Evolutionary conservation across 177 flowering plant genomes (phyloP).

Genomic region (Viscum album): DNA sequence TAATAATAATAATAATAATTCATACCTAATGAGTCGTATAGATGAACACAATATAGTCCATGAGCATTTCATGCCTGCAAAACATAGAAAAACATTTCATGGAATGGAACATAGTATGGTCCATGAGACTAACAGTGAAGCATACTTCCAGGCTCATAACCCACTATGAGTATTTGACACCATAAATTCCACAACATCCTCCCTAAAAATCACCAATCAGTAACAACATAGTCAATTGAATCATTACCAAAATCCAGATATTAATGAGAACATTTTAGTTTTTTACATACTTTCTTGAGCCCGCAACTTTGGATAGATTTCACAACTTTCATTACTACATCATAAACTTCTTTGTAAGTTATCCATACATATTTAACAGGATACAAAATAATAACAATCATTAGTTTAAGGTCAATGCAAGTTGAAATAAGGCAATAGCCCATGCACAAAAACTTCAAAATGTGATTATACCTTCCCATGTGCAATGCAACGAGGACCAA

Average conservation of each 20-base stretch:
- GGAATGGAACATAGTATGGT: too few relatives aligned
- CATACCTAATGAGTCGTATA: slow-evolving; percentile 93
- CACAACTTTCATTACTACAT: slow-evolving; percentile 58
- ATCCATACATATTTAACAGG: slow-evolving; percentile 75
- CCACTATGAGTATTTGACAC: slow-evolving; percentile 58
- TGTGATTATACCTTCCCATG: slow-evolving; percentile 47
- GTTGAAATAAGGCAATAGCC: not conserved
- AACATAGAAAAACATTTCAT: too few relatives aligned
- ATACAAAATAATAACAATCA: slow-evolving; percentile 29
- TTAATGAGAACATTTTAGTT: not conserved
- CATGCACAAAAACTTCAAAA: not conserved
- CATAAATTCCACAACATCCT: slow-evolving; percentile 58
- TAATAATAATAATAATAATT: slow-evolving; percentile 4
- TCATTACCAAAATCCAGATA: not conserved
- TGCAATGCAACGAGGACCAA: slow-evolving; percentile 60
- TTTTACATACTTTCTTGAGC: slow-evolving; percentile 39
- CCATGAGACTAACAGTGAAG: too few relatives aligned
- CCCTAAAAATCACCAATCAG: slow-evolving; percentile 32
- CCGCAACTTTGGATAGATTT: slow-evolving; percentile 65
- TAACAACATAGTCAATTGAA: not conserved
- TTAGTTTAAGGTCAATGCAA: not conserved
- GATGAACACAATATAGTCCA: slow-evolving; percentile 88
- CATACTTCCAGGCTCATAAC: slow-evolving; percentile 82
- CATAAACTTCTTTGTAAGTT: slow-evolving; percentile 78
- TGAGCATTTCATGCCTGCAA: slow-evolving; percentile 32